Conservation (phyloP, 768 basidiomycete genomes). For the Dendrothele bispora region DNA sequence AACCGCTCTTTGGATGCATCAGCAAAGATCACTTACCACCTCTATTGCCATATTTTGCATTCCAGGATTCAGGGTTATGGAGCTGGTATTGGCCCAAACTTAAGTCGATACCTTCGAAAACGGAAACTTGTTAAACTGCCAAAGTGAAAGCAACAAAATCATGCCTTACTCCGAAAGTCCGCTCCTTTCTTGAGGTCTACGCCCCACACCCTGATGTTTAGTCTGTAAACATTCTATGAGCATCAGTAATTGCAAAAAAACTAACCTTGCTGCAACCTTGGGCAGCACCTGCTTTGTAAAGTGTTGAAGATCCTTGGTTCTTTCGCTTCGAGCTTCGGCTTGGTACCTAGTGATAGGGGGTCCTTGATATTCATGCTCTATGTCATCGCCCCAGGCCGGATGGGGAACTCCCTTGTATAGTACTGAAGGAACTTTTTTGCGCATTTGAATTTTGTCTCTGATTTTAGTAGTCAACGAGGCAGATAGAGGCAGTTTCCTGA, state of each 20-base stretch:
- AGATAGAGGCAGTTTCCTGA: constrained; percentile 36
- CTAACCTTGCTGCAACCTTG: constrained; percentile 59
- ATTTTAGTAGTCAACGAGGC: background rate
- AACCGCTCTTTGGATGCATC: no score
- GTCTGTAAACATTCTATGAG: no score
- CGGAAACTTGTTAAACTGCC: background rate
- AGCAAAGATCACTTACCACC: constrained; percentile 40
- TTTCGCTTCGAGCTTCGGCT: constrained; percentile 39
- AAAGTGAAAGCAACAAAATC: background rate
- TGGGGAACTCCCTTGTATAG: constrained; percentile 2
- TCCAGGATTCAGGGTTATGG: constrained; percentile 57
- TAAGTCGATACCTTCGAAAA: background rate
- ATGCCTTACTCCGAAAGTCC: background rate
- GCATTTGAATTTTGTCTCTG: constrained; percentile 5
- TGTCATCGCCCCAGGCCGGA: background rate
- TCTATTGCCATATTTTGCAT: constrained; percentile 51
- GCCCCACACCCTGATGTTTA: no score
- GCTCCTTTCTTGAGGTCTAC: no score
- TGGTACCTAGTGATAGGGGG: no score
- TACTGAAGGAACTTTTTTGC: background rate
- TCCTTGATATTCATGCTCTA: no score
- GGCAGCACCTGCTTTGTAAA: constrained; percentile 55
- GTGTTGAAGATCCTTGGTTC: constrained; percentile 61
- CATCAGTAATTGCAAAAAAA: constrained; percentile 11
- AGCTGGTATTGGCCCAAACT: constrained; percentile 65